A percentile compares a stretch with the other conserved stretches of the same genome.
These are phyloP conservation scores for Aegilops sharonensis DNA, from an alignment of 176 grass and related monocot genomes.

Conservation along the genomic window DNA sequence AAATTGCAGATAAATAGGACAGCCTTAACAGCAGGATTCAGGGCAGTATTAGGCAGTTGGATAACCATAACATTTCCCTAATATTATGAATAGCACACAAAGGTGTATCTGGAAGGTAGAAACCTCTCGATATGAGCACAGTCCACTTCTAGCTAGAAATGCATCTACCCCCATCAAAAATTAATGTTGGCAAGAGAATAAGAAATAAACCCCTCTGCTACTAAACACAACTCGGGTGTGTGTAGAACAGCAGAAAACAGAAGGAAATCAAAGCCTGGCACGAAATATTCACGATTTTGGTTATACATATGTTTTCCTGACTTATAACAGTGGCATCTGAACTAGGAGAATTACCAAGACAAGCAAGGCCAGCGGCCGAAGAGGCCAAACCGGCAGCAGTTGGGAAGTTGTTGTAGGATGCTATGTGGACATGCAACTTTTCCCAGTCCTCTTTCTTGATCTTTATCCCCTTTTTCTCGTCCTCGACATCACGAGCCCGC, in stretches of 20 bases:
- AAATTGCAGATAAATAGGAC: neutral
- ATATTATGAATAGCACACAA: neutral
- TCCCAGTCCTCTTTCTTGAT: conserved; percentile 88
- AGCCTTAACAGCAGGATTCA: neutral
- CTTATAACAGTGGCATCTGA: neutral
- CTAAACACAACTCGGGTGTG: neutral
- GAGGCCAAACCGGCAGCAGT: conserved; percentile 89
- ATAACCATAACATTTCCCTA: neutral
- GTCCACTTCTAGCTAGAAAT: neutral
- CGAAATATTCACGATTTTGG: neutral
- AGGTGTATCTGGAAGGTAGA: neutral
- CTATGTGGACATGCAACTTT: conserved; percentile 79
- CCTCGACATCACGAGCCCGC: conserved; percentile 53
- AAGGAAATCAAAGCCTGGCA: neutral
- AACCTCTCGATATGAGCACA: neutral
- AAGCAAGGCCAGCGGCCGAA: conserved; percentile 87
- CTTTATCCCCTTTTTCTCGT: conserved; percentile 58
- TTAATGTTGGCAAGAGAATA: neutral
- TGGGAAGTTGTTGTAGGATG: conserved; percentile 85
- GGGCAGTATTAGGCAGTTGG: neutral
- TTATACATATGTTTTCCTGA: neutral
- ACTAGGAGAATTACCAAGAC: conserved; percentile 56
- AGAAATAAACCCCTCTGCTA: neutral
- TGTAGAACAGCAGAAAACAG: neutral
- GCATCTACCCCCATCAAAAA: neutral